Percentiles rank a stretch among this genome's conserved stretches.
phyloP scores from a whole-genome alignment of 2,329 filamentous ascomycete species.

The Colletotrichum siamense region DNA sequence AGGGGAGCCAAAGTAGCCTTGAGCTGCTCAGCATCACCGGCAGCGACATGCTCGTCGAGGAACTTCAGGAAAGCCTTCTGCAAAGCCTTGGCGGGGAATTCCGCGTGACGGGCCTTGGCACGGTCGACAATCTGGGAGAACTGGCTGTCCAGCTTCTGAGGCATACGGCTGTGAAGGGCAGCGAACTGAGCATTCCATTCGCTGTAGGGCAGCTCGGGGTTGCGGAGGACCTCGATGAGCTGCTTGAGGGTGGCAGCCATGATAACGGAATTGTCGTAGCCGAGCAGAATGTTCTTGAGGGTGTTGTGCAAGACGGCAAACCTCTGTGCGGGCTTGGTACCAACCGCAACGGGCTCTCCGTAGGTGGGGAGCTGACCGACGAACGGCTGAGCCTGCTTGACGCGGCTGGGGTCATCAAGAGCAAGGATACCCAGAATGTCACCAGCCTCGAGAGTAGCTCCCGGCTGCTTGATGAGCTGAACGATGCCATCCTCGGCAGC shows the following conservation, averaged over 20 bases:
- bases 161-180: constrained; percentile 96
- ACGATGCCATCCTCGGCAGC: constrained; percentile 95
- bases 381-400: constrained; percentile 96
- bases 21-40: constrained; percentile 75
- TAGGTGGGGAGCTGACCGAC: constrained; percentile 87
- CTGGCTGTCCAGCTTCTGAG: constrained; percentile 84
- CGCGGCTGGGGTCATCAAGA: constrained; percentile 91
- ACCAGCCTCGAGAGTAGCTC: constrained; percentile 95
- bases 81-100: constrained; percentile 92
- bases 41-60: constrained; percentile 81
- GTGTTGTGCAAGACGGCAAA: constrained; percentile 80
- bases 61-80: constrained; percentile 86
- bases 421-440: constrained; percentile 98
- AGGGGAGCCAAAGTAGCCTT: constrained; percentile 78
- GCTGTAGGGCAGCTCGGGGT: constrained; percentile 91
- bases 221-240: constrained; percentile 86
- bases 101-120: constrained; percentile 75
- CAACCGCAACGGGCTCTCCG: constrained; percentile 84
- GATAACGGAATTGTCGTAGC: constrained; percentile 97
- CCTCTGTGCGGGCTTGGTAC: constrained; percentile 89
- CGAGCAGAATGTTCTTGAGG: constrained; percentile 85
- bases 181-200: constrained; percentile 97
- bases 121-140: constrained; percentile 88
- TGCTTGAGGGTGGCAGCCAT: constrained; percentile 88
- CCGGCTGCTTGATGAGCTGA: constrained; percentile 98